A percentile compares a stretch with the other conserved stretches of the same genome.
These are phyloP conservation scores for Thozetella sp. DNA, from an alignment of 495 filamentous ascomycete species.

Conservation along the genomic window DNA sequence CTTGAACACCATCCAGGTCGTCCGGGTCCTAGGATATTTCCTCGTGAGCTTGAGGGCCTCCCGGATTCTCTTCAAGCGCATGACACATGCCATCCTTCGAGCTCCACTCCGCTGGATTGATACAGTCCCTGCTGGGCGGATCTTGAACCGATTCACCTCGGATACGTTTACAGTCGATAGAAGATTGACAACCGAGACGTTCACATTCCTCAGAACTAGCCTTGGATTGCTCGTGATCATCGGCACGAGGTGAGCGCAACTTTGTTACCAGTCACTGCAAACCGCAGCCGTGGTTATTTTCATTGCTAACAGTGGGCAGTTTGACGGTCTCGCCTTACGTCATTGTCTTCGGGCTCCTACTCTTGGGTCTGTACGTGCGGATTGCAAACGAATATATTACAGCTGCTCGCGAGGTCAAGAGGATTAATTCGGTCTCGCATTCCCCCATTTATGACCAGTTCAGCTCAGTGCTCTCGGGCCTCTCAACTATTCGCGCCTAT, in stretches of 20 bases:
- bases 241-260: constrained; percentile 14
- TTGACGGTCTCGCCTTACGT: constrained; percentile 20
- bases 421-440: constrained; percentile 61
- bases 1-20: constrained; percentile 24
- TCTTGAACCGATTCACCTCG: constrained; percentile 52
- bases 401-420: constrained; percentile 65
- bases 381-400: constrained; percentile 50
- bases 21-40: constrained; percentile 24
- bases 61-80: constrained; percentile 34
- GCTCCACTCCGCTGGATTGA: constrained; percentile 53
- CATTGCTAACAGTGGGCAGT: neutral
- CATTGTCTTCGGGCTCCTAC: constrained; percentile 21
- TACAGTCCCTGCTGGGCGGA: constrained; percentile 47
- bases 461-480: constrained; percentile 56
- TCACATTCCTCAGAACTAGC: constrained; percentile 10
- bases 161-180: constrained; percentile 45
- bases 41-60: constrained; percentile 35
- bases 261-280: neutral
- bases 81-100: constrained; percentile 41
- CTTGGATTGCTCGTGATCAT: constrained; percentile 22
- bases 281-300: neutral
- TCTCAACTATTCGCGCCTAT: constrained; percentile 68
- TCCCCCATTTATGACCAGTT: constrained; percentile 68
- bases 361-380: constrained; percentile 19
- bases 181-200: constrained; percentile 19